phyloP scores from a whole-genome alignment of 2,329 filamentous ascomycete species.

The Lecanoromycetidae sp. region DNA sequence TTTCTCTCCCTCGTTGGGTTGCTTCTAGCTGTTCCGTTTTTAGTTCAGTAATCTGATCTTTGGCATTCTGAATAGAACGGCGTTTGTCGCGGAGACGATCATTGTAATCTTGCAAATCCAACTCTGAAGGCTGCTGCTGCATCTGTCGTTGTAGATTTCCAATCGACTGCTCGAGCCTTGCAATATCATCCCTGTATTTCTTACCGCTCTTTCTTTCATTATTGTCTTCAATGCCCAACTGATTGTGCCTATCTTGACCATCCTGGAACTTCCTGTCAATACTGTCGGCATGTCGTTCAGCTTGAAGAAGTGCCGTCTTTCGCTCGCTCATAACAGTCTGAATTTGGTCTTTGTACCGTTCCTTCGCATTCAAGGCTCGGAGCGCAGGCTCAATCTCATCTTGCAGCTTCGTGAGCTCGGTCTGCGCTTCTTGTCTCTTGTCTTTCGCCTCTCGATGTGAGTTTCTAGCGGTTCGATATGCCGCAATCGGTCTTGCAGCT shows the following conservation, averaged over 20 bases:
- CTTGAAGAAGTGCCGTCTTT: slow-evolving; percentile 40
- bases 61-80: slow-evolving; percentile 27
- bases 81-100: slow-evolving; percentile 53
- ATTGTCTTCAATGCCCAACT: slow-evolving; percentile 31
- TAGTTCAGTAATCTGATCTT: slow-evolving; percentile 21
- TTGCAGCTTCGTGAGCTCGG: slow-evolving; percentile 49
- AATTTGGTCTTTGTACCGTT: slow-evolving; percentile 51
- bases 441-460: slow-evolving; percentile 42
- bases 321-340: slow-evolving; percentile 44
- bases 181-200: slow-evolving; percentile 41
- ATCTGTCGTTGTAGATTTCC: slow-evolving; percentile 50
- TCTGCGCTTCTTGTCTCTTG: slow-evolving; percentile 42
- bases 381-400: slow-evolving; percentile 54
- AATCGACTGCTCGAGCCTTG: slow-evolving; percentile 44
- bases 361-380: slow-evolving; percentile 55
- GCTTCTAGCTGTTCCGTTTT: slow-evolving; percentile 26
- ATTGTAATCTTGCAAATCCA: slow-evolving; percentile 60
- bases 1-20: slow-evolving; percentile 31
- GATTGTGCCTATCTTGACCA: slow-evolving; percentile 27
- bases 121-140: slow-evolving; percentile 51
- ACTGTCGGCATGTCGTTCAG: slow-evolving; percentile 38
- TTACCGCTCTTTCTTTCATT: slow-evolving; percentile 41
- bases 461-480: slow-evolving; percentile 36
- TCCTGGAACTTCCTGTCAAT: slow-evolving; percentile 33
- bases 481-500: slow-evolving; percentile 51